phyloP scores from a whole-genome alignment of 257 asterid species.

The Solanum clarkiae region DNA sequence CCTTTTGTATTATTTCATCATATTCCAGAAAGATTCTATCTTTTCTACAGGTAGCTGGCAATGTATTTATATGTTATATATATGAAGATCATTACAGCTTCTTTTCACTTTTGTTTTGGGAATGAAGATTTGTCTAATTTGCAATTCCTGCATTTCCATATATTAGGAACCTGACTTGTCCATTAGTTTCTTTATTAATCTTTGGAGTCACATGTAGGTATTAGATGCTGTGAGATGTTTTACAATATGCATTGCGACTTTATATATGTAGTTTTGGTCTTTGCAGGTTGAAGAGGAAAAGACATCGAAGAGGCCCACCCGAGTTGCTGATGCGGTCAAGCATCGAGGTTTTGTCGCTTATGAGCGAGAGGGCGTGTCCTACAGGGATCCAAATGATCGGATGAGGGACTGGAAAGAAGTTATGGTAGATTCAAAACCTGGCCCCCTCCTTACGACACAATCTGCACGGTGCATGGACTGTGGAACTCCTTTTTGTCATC shows the following conservation, averaged over 20 bases:
- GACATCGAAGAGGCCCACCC: slow-evolving; percentile 47
- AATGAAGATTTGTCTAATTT: not conserved
- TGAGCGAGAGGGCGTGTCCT: slow-evolving; percentile 79
- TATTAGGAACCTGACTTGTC: not conserved
- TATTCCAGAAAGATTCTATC: not conserved
- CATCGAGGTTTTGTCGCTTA: slow-evolving; percentile 87
- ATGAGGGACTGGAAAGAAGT: slow-evolving; percentile 92
- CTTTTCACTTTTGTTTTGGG: not conserved
- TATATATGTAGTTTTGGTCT: not conserved
- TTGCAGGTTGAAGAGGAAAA: slow-evolving; percentile 46
- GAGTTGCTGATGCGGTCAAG: slow-evolving; percentile 66
- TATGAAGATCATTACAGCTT: not conserved
- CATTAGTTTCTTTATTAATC: not conserved
- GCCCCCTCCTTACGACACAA: slow-evolving; percentile 84
- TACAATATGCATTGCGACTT: not conserved
- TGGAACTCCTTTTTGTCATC: slow-evolving; percentile 98
- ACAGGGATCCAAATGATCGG: slow-evolving; percentile 73
- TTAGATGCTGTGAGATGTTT: not conserved
- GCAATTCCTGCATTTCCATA: not conserved
- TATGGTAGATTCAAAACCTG: slow-evolving; percentile 69
- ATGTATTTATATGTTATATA: not conserved
- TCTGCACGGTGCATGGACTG: slow-evolving; percentile 99
- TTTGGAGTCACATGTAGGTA: not conserved
- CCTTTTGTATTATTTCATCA: not conserved
- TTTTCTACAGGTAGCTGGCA: not conserved